Percentiles rank a stretch among this genome's conserved stretches.
Conservation (phyloP, 345 rosid species). For the Murraya koenigii region DNA sequence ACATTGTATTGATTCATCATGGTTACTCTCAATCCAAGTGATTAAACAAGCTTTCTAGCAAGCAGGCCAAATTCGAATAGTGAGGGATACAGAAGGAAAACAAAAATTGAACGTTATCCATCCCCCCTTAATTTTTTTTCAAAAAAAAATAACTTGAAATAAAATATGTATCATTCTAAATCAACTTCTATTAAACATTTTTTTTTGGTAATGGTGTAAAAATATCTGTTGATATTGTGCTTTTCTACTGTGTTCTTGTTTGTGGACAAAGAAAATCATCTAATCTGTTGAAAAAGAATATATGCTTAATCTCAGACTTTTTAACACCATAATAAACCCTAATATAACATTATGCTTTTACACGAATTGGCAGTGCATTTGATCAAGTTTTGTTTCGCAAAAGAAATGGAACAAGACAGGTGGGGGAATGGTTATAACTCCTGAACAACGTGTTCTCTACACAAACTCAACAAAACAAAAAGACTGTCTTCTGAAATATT, state of each 20-base stretch:
- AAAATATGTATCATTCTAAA: too few species aligned
- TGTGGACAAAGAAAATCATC: background rate
- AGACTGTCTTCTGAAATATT: slow-evolving; percentile 31
- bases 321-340: slow-evolving; percentile 10
- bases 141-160: too few species aligned
- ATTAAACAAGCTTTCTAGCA: too few species aligned
- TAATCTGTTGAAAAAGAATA: background rate
- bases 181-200: too few species aligned
- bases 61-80: too few species aligned
- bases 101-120: too few species aligned
- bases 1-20: background rate
- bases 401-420: background rate
- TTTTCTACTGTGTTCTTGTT: too few species aligned
- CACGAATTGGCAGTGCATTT: slow-evolving; percentile 17
- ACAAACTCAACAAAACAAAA: slow-evolving; percentile 24
- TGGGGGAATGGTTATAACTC: slow-evolving; percentile 8
- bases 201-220: too few species aligned
- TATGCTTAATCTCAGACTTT: background rate
- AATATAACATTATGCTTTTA: background rate
- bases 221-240: too few species aligned
- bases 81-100: too few species aligned
- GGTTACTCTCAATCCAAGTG: background rate
- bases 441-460: slow-evolving; percentile 26
- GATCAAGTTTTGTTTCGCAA: background rate
- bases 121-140: too few species aligned